These are phyloP conservation scores for Zarea fungicola DNA, from an alignment of 2,329 filamentous ascomycete species.

Conservation along the genomic window DNA sequence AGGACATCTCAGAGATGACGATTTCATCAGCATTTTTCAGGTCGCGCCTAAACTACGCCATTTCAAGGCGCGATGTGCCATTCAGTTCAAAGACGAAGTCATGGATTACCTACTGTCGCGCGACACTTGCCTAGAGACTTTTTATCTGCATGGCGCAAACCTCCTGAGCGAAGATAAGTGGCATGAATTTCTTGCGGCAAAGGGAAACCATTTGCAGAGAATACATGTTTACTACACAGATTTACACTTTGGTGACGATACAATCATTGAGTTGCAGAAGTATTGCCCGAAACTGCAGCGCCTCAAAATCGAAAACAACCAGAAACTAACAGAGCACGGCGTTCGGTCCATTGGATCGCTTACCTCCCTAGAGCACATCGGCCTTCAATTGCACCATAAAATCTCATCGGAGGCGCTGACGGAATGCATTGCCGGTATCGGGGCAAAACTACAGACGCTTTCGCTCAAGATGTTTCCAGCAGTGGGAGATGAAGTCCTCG, in stretches of 20 bases:
- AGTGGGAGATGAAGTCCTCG: slow-evolving; percentile 64
- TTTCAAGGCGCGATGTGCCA: slow-evolving; percentile 76
- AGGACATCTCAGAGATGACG: slow-evolving; percentile 63
- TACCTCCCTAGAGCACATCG: slow-evolving; percentile 64
- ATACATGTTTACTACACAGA: slow-evolving; percentile 83
- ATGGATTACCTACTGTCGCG: slow-evolving; percentile 76
- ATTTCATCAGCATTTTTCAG: slow-evolving; percentile 77
- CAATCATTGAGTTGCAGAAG: slow-evolving; percentile 55
- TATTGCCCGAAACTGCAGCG: slow-evolving; percentile 64
- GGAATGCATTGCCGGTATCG: slow-evolving; percentile 56
- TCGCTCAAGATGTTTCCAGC: slow-evolving; percentile 66
- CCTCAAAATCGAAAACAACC: slow-evolving; percentile 78
- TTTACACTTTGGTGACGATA: slow-evolving; percentile 70
- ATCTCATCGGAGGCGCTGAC: slow-evolving; percentile 55
- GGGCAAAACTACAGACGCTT: slow-evolving; percentile 65
- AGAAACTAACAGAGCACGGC: slow-evolving; percentile 62
- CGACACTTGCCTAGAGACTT: slow-evolving; percentile 59
- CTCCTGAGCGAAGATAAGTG: slow-evolving; percentile 73
- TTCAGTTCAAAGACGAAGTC: slow-evolving; percentile 83
- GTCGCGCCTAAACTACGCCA: slow-evolving; percentile 62
- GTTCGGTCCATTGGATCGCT: slow-evolving; percentile 61
- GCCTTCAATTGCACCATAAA: slow-evolving; percentile 59
- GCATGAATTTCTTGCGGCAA: slow-evolving; percentile 61
- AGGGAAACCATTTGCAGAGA: slow-evolving; percentile 59
- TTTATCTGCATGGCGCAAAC: slow-evolving; percentile 81